Conservation (phyloP, 768 basidiomycete species). For the Dioszegia hungarica region DNA sequence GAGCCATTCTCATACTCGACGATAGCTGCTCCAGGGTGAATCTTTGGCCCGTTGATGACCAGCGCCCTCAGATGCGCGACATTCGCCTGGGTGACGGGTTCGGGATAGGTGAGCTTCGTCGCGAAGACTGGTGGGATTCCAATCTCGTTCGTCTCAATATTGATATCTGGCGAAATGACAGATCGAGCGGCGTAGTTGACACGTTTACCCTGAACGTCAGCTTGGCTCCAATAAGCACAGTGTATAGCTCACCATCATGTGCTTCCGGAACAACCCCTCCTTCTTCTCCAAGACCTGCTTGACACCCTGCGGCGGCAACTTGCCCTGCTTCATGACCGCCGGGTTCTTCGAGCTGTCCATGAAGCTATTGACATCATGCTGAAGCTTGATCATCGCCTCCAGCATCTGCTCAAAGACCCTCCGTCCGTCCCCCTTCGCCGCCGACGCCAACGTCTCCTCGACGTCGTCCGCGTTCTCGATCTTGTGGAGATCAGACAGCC, state of each 20-base stretch:
- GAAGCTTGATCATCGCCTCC: slow-evolving; percentile 79
- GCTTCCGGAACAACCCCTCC: slow-evolving; percentile 93
- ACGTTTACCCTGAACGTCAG: slow-evolving; percentile 77
- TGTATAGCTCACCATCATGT: slow-evolving; percentile 84
- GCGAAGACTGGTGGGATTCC: slow-evolving; percentile 98
- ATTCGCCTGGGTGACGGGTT: slow-evolving; percentile 89
- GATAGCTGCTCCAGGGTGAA: slow-evolving; percentile 87
- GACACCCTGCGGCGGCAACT: slow-evolving; percentile 83
- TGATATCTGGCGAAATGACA: slow-evolving; percentile 99
- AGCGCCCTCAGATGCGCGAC: slow-evolving; percentile 78
- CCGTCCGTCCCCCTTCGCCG: slow-evolving; percentile 54
- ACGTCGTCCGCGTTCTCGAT: slow-evolving; percentile 33
- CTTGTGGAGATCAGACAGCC: slow-evolving; percentile 50
- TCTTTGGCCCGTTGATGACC: slow-evolving; percentile 83
- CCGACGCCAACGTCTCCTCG: slow-evolving; percentile 52
- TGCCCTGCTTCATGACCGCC: slow-evolving; percentile 73
- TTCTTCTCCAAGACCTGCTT: slow-evolving; percentile 98
- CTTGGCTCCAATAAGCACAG: background rate
- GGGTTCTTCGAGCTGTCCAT: slow-evolving; percentile 97
- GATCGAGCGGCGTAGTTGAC: slow-evolving; percentile 99
- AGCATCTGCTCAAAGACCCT: slow-evolving; percentile 65
- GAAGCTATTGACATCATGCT: slow-evolving; percentile 92
- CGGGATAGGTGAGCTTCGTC: slow-evolving; percentile 91
- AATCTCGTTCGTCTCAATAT: slow-evolving; percentile 98
- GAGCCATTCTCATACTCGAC: slow-evolving; percentile 94